Conservation (phyloP, 169 alveolate genomes). For the Toxoplasma gondii region DNA sequence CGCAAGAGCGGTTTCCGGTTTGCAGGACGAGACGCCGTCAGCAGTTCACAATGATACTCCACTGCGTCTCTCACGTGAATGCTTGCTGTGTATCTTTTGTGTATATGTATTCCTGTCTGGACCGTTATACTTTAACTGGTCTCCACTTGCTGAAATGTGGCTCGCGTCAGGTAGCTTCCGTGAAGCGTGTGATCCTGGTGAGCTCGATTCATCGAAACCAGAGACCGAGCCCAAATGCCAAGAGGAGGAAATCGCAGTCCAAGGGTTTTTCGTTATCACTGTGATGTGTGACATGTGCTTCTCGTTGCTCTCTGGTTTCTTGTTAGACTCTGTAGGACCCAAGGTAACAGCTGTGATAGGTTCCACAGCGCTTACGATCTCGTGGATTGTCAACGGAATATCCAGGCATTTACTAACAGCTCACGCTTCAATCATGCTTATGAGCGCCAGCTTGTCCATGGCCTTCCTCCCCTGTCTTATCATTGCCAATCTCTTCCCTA, state of each 20-base stretch:
- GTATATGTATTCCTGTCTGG: background rate
- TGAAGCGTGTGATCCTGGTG: background rate
- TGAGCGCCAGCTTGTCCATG: background rate
- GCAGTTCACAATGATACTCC: background rate
- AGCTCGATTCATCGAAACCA: background rate
- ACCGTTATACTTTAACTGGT: background rate
- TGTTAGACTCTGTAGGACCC: slow-evolving; percentile 14
- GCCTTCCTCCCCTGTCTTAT: slow-evolving; percentile 40
- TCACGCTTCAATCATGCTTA: background rate
- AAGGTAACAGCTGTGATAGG: slow-evolving; percentile 22
- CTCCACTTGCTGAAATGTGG: background rate
- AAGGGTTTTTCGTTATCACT: background rate
- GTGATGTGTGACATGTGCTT: background rate
- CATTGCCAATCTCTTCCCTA: slow-evolving; percentile 36
- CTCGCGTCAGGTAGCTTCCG: background rate
- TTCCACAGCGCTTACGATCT: background rate
- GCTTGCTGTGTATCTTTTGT: background rate
- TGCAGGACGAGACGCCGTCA: too few relatives aligned
- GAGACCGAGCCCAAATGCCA: background rate
- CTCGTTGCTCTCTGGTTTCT: background rate
- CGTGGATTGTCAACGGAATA: background rate
- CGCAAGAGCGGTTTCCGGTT: too few relatives aligned
- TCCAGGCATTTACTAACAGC: background rate
- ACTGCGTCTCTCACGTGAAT: background rate
- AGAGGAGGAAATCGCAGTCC: background rate